Base-by-base conservation (phyloP, 768 basidiomycete species). In the Hypholoma sublateritium region DNA sequence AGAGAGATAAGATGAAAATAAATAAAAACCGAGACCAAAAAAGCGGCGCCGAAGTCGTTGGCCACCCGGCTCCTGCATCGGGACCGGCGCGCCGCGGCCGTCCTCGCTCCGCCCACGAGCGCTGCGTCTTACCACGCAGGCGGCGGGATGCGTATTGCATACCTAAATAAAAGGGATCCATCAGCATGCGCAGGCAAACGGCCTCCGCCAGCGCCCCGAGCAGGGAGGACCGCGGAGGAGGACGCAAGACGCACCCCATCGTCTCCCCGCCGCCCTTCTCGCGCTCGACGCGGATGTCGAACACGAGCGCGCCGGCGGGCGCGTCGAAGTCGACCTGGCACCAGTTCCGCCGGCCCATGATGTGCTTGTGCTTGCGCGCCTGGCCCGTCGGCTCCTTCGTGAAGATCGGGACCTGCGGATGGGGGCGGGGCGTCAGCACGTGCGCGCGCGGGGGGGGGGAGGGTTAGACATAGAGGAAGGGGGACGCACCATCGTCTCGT, bases 321-420 rank as follows among this genome's bases (percentile, higher is more conserved):
- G 69, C 64, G 43, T 90, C 82, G 75, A 82, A 87, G 32, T 79
- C 72, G 7, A 91, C 84, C 36, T 80, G 79, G 65, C 90, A 89
- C 87, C 93, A 98, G 69, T 98, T 98, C 36, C 95, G 82, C 54
- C 84, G 76, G 2, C 91, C 93, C 87, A 95, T 95, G 56, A 97
- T 86, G 64, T 80, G 87, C 65, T 86, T 90, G 54, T 86, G 84
- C 69, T 91, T 92, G 36, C 89, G 81, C n/a, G 78, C 58, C 28
- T 80, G 76, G 0, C 93, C 95, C 61, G 92, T 84, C 1, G 95
- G 83, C 41, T 95, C 93, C 12, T 76, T 77, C 8, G 74, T 66
- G 70, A 97, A 97, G 7, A 96, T 62, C 2, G 93, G 91, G 34
- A 91, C 68, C 92, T 92, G 37, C 17, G 21, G 7, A 12, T 55